Conservation (phyloP, 2,329 filamentous ascomycete genomes). For the Botryotinia narcissicola region DNA sequence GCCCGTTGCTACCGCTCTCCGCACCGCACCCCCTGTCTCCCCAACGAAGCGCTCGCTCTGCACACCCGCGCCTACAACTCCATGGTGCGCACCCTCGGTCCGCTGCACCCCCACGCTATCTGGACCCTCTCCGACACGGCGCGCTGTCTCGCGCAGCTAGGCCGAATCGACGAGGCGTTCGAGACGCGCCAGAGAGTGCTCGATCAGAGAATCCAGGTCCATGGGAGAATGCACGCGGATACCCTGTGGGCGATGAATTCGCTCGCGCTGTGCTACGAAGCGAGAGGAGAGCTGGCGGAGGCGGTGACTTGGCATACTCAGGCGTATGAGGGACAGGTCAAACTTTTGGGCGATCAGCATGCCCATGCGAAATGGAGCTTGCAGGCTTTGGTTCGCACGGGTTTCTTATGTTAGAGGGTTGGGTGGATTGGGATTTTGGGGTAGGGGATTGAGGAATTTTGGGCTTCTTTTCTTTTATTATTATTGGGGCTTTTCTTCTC, state of each 20-base stretch:
- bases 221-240: slow-evolving; percentile 1
- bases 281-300: not conserved
- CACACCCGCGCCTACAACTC: slow-evolving; percentile 14
- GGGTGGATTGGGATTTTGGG: too few species aligned
- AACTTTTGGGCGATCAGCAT: not conserved
- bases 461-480: not conserved
- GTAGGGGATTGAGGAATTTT: not conserved
- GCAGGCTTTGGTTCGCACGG: slow-evolving; percentile 6
- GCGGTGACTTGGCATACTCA: not conserved
- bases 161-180: not conserved
- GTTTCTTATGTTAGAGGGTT: not conserved
- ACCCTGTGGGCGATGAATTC: slow-evolving; percentile 19
- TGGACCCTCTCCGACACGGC: slow-evolving; percentile 16
- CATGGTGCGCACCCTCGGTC: not conserved
- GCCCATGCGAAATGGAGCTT: slow-evolving; percentile 14
- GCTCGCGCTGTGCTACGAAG: not conserved
- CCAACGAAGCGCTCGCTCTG: not conserved
- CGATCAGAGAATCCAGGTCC: not conserved
- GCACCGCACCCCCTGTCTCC: not conserved
- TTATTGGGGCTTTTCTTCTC: not conserved
- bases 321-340: slow-evolving; percentile 7
- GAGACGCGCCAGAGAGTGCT: not conserved
- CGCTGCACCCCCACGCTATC: slow-evolving; percentile 5
- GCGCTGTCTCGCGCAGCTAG: not conserved
- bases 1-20: slow-evolving; percentile 15